Evolutionary conservation across 2,329 filamentous ascomycete species (phyloP).

Genomic region (Fonsecaea pedrosoi): DNA sequence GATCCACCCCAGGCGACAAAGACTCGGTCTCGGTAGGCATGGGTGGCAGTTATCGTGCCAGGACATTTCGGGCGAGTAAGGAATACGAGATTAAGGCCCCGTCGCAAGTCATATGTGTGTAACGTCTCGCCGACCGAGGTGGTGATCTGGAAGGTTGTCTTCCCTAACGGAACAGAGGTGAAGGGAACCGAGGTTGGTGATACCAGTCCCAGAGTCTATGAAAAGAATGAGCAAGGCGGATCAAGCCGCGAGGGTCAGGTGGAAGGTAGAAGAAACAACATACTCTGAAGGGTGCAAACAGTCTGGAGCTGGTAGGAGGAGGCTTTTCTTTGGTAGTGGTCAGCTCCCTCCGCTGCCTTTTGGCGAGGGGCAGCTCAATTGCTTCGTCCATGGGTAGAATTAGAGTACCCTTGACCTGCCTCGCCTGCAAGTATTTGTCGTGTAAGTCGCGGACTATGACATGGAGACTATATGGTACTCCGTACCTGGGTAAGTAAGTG

Average conservation of each 20-base stretch:
- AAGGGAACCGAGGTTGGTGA: conserved; percentile 91
- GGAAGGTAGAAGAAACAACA: conserved; percentile 43
- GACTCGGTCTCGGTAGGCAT: conserved; percentile 84
- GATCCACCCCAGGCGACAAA: conserved; percentile 86
- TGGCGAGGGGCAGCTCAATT: conserved; percentile 66
- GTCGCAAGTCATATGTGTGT: conserved; percentile 93
- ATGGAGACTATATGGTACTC: neutral
- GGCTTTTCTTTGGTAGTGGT: conserved; percentile 46
- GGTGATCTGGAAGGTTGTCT: conserved; percentile 95
- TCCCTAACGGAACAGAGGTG: conserved; percentile 84
- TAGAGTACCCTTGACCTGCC: neutral
- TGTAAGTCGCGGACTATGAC: neutral
- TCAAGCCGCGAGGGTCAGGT: neutral
- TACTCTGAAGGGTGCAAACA: conserved; percentile 94
- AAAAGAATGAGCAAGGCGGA: neutral
- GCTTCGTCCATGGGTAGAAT: conserved; percentile 29
- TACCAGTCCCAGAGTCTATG: conserved; percentile 86
- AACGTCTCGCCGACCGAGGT: conserved; percentile 89
- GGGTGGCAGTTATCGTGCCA: conserved; percentile 80
- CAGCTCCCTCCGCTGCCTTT: conserved; percentile 73
- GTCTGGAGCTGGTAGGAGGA: conserved; percentile 67
- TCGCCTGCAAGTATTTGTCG: conserved; percentile 11
- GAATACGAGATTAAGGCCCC: conserved; percentile 90
- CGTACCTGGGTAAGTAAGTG: neutral
- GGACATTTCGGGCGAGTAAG: conserved; percentile 90